Evolutionary conservation across 2,329 filamentous ascomycete species (phyloP).

Genomic region (Tolypocladium guangdongense): DNA sequence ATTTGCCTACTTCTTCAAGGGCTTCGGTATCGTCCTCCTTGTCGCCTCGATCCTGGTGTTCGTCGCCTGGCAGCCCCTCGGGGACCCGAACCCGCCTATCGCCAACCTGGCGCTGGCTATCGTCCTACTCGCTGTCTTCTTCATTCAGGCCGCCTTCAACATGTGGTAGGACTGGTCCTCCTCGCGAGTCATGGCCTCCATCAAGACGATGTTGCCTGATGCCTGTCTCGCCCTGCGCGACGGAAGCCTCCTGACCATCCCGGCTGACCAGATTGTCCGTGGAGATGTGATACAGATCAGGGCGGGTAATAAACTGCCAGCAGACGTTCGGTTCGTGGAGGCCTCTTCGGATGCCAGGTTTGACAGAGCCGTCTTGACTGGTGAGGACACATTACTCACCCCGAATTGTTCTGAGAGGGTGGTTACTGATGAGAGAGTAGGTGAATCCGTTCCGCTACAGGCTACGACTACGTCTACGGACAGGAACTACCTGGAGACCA

Average conservation of each 20-base stretch:
- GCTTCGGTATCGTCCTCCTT: conserved; percentile 63
- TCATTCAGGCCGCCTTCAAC: conserved; percentile 61
- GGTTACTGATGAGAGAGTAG: too few species aligned
- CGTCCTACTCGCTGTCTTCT: conserved; percentile 59
- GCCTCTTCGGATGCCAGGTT: conserved; percentile 60
- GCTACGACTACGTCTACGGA: conserved; percentile 57
- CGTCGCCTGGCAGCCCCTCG: conserved; percentile 65
- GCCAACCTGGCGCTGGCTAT: conserved; percentile 63
- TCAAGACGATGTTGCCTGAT: conserved; percentile 71
- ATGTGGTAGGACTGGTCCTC: conserved; percentile 67
- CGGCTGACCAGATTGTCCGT: conserved; percentile 53
- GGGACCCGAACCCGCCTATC: conserved; percentile 53
- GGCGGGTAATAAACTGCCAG: conserved; percentile 62
- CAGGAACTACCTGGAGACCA: conserved; percentile 65
- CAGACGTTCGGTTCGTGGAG: conserved; percentile 62
- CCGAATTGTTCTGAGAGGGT: too few species aligned
- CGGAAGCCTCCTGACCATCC: conserved; percentile 35
- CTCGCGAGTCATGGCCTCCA: conserved; percentile 66
- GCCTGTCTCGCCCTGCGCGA: conserved; percentile 57
- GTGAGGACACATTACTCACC: conserved; percentile 55
- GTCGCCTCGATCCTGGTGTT: conserved; percentile 62
- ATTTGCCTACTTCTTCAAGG: conserved; percentile 66
- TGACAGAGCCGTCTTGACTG: conserved; percentile 61
- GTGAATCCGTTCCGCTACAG: too few species aligned
- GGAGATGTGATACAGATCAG: conserved; percentile 61